Conservation (phyloP, 108 stramenopile species). For the Cyclotella choctawhatcheeana region DNA sequence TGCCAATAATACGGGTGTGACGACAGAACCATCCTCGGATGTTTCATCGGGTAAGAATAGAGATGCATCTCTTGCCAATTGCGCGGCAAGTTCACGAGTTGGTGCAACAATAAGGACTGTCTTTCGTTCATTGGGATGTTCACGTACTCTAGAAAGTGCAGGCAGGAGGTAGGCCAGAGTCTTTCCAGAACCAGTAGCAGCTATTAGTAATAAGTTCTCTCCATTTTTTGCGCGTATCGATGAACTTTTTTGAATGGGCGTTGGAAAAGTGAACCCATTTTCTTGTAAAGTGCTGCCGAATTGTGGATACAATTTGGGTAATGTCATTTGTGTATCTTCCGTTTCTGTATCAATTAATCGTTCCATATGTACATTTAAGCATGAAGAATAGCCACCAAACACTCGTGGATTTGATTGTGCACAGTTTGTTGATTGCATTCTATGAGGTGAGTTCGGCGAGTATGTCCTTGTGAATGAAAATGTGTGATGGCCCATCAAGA, state of each 20-base stretch:
- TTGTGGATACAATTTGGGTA: slow-evolving; percentile 44
- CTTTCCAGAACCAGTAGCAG: slow-evolving; percentile 56
- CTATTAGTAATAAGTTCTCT: slow-evolving; percentile 54
- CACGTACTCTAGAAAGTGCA: slow-evolving; percentile 17
- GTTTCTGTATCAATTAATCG: no score
- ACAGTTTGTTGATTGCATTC: no score
- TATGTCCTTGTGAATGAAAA: no score
- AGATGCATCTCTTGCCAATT: slow-evolving; percentile 51
- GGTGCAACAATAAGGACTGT: slow-evolving; percentile 52
- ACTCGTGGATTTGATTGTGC: no score
- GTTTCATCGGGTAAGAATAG: slow-evolving; percentile 32
- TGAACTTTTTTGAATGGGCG: slow-evolving; percentile 59
- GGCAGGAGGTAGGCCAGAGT: slow-evolving; percentile 57
- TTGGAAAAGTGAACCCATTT: slow-evolving; percentile 51
- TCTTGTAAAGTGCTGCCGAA: slow-evolving; percentile 34
- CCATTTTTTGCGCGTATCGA: slow-evolving; percentile 37
- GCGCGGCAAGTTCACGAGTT: slow-evolving; percentile 55
- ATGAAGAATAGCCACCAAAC: no score
- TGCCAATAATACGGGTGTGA: slow-evolving; percentile 45
- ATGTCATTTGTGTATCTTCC: no score
- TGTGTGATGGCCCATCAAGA: no score
- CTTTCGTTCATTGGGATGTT: not conserved
- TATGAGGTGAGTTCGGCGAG: no score
- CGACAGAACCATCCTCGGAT: slow-evolving; percentile 12
- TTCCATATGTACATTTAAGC: no score